These are phyloP conservation scores for Ricinus communis DNA, from an alignment of 345 rosid species.

Conservation along the genomic window DNA sequence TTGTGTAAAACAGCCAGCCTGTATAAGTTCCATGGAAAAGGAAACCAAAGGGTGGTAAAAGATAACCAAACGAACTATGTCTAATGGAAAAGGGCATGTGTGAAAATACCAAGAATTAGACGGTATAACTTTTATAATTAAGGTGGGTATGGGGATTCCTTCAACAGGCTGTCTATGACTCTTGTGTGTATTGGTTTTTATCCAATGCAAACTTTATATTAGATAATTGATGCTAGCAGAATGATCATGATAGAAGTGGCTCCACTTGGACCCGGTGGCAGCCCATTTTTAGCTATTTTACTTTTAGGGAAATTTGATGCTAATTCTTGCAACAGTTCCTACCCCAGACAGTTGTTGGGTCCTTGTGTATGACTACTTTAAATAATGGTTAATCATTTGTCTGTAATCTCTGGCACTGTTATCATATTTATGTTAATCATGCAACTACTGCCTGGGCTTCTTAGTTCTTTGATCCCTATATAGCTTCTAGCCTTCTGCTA, in stretches of 20 bases:
- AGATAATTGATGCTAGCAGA: conserved; percentile 12
- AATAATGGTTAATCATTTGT: neutral
- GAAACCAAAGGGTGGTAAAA: neutral
- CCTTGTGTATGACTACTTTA: conserved; percentile 15
- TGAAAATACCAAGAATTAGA: neutral
- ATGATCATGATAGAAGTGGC: conserved; percentile 14
- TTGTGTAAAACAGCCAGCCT: neutral
- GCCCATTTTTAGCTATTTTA: conserved; percentile 15
- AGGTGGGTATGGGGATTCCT: conserved; percentile 28
- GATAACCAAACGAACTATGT: no score
- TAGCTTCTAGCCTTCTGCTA: neutral
- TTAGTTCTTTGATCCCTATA: neutral
- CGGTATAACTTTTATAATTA: conserved; percentile 9
- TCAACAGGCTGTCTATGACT: conserved; percentile 29
- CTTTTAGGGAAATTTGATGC: conserved; percentile 24
- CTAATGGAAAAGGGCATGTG: conserved; percentile 8
- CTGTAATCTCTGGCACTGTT: conserved; percentile 11
- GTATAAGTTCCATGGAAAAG: neutral
- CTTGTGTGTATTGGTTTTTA: conserved; percentile 2
- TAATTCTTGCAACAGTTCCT: conserved; percentile 9
- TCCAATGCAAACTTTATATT: conserved; percentile 15
- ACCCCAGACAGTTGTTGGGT: conserved; percentile 7
- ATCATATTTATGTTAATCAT: neutral
- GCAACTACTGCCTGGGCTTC: neutral
- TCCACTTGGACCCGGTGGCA: conserved; percentile 22